These are phyloP conservation scores for Aspergillus tubingensis DNA, from an alignment of 2,329 filamentous ascomycete genomes.

Conservation along the genomic window DNA sequence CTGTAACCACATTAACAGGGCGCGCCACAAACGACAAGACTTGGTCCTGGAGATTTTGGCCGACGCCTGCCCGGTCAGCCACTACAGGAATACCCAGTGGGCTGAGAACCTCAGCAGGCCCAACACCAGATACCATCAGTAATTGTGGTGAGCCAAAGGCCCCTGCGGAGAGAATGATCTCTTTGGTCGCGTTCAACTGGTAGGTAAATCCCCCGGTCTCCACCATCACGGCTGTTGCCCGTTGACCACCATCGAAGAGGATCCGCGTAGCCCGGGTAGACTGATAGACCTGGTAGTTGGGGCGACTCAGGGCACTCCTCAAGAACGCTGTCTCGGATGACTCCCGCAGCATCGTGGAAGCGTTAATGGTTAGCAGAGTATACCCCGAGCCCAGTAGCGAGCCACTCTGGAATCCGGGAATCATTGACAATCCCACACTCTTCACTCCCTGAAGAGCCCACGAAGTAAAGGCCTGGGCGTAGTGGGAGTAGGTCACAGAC, in stretches of 20 bases:
- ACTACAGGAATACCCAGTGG: conserved; percentile 45
- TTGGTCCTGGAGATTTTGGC: conserved; percentile 41
- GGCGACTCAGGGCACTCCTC: background rate
- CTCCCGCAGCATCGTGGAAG: conserved; percentile 11
- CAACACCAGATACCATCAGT: conserved; percentile 53
- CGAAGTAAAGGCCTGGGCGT: background rate
- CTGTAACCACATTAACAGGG: conserved; percentile 27
- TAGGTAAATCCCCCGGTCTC: background rate
- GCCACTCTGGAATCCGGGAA: background rate
- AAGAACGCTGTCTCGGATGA: conserved; percentile 16
- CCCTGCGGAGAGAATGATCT: conserved; percentile 49
- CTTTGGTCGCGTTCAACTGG: conserved; percentile 25
- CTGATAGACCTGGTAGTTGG: conserved; percentile 20
- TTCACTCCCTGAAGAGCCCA: background rate
- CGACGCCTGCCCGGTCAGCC: conserved; percentile 52
- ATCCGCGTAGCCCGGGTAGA: conserved; percentile 12
- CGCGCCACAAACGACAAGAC: conserved; percentile 27
- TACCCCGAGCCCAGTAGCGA: background rate
- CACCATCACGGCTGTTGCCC: conserved; percentile 13
- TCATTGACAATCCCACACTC: background rate
- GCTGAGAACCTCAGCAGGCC: conserved; percentile 39
- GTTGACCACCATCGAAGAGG: conserved; percentile 6
- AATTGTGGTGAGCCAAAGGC: conserved; percentile 47
- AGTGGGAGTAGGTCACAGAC: background rate
- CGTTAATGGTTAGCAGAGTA: background rate